phyloP scores from a whole-genome alignment of 2,329 filamentous ascomycete genomes.

The Apiospora saccharicola region DNA sequence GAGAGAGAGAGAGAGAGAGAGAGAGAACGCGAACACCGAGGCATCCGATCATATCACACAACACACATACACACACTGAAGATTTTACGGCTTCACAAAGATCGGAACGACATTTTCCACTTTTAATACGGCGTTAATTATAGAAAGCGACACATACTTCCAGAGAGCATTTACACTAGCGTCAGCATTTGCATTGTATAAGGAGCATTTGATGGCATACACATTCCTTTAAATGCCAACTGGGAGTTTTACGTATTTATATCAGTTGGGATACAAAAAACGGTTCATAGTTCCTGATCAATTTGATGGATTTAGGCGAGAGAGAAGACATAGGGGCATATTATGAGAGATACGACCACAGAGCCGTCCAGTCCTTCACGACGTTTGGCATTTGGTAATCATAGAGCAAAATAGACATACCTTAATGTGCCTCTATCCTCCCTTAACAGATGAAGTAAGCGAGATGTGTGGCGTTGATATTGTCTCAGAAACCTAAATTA shows the following conservation, averaged over 20 bases:
- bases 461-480: background rate
- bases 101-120: conserved; percentile 13
- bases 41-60: background rate
- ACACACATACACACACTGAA: background rate
- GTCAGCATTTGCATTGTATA: conserved; percentile 33
- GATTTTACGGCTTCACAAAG: background rate
- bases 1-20: conserved; percentile 6
- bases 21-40: background rate
- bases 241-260: conserved; percentile 22
- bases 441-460: background rate
- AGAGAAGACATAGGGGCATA: background rate
- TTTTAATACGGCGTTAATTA: conserved; percentile 28
- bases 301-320: background rate
- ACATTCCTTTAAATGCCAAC: conserved; percentile 35
- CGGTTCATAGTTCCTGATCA: background rate
- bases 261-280: conserved; percentile 32
- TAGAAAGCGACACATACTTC: conserved; percentile 22
- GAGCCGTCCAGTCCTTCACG: background rate
- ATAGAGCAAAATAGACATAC: conserved; percentile 16
- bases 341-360: conserved; percentile 10
- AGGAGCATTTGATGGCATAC: conserved; percentile 33
- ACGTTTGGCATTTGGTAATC: conserved; percentile 8
- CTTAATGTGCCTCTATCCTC: background rate
- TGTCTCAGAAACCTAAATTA: background rate
- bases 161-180: conserved; percentile 25